These are phyloP conservation scores for Aureobasidium sp. DNA, from an alignment of 2,329 filamentous ascomycete genomes.

Conservation along the genomic window DNA sequence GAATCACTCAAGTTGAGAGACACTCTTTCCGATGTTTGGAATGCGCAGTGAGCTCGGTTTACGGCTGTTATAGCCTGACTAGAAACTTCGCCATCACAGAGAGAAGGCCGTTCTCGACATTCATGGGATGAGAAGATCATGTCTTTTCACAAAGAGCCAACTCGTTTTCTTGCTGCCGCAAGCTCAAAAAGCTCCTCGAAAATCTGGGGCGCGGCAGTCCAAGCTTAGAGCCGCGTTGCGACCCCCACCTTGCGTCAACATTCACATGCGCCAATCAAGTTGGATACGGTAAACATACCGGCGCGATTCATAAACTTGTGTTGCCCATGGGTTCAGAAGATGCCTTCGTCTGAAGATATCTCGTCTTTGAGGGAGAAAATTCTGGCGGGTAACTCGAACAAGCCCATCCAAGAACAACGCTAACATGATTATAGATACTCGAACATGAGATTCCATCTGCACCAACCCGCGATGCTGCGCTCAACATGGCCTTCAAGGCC, in stretches of 20 bases:
- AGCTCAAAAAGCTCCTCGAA: background rate
- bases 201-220: background rate
- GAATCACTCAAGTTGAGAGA: background rate
- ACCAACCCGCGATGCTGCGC: slow-evolving; percentile 54
- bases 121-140: background rate
- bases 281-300: background rate
- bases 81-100: background rate
- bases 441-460: slow-evolving; percentile 21
- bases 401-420: background rate
- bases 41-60: background rate
- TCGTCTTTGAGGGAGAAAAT: background rate
- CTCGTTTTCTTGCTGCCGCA: background rate
- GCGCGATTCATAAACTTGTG: background rate
- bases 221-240: background rate
- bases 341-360: background rate
- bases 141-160: background rate
- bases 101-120: background rate
- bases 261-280: slow-evolving; percentile 9
- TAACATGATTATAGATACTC: background rate
- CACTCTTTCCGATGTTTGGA: background rate
- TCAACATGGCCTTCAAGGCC: slow-evolving; percentile 66
- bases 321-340: background rate
- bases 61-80: background rate
- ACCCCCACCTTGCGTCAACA: slow-evolving; percentile 1
- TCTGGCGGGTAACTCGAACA: background rate